Evolutionary conservation across 306 rosid species (phyloP).

Genomic region (Malus orientalis): DNA sequence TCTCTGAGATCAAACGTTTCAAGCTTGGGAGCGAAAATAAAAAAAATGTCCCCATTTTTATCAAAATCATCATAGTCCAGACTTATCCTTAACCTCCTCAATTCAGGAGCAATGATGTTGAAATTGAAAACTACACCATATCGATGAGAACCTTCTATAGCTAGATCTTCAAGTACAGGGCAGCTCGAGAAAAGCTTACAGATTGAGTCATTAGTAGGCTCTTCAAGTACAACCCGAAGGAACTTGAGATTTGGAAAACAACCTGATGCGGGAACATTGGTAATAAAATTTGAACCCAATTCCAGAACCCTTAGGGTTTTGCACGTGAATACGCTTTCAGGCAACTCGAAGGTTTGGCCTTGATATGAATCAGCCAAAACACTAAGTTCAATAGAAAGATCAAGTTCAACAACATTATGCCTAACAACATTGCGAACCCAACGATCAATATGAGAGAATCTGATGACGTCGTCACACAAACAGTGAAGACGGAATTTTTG

Average conservation of each 20-base stretch:
- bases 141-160: background rate
- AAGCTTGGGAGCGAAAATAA: background rate
- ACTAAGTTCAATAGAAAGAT: background rate
- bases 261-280: background rate
- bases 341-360: background rate
- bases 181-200: background rate
- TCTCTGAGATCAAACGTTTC: background rate
- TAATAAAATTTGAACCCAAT: background rate
- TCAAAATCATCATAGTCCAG: too few species aligned
- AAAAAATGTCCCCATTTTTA: too few species aligned
- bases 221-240: background rate
- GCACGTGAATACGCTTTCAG: background rate
- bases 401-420: background rate
- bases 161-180: background rate
- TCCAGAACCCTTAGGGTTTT: background rate
- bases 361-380: too few species aligned
- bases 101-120: background rate
- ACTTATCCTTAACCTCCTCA: background rate
- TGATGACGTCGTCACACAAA: background rate
- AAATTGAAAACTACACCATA: background rate
- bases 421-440: background rate
- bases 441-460: background rate
- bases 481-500: background rate
- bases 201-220: background rate
- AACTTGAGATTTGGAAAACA: background rate